These are phyloP conservation scores for Penicillium coffeae DNA, from an alignment of 495 filamentous ascomycete species.

Conservation along the genomic window DNA sequence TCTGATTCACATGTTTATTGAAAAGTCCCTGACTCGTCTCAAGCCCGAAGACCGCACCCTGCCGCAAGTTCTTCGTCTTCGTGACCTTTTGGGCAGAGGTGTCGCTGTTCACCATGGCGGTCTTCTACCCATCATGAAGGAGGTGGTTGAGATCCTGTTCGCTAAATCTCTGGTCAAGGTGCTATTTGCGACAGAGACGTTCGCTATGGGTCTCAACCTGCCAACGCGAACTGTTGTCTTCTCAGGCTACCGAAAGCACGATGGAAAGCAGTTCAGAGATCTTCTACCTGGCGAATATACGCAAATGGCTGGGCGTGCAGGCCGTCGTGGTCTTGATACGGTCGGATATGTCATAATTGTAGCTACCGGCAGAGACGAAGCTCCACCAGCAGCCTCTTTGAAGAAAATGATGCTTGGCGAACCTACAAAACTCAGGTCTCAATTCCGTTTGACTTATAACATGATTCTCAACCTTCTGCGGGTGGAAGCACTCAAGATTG, in stretches of 20 bases:
- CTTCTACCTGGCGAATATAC: slow-evolving; percentile 94
- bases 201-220: slow-evolving; percentile 96
- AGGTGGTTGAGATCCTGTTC: slow-evolving; percentile 95
- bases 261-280: slow-evolving; percentile 86
- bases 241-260: slow-evolving; percentile 93
- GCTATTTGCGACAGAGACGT: slow-evolving; percentile 95
- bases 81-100: slow-evolving; percentile 81
- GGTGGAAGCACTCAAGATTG: slow-evolving; percentile 95
- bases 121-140: slow-evolving; percentile 93
- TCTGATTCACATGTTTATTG: slow-evolving; percentile 92
- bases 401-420: slow-evolving; percentile 94
- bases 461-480: slow-evolving; percentile 97
- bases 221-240: slow-evolving; percentile 96
- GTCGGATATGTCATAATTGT: slow-evolving; percentile 94
- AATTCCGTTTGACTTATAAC: slow-evolving; percentile 97
- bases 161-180: slow-evolving; percentile 93
- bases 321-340: slow-evolving; percentile 84
- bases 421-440: slow-evolving; percentile 89
- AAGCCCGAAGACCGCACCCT: slow-evolving; percentile 86
- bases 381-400: slow-evolving; percentile 75
- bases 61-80: slow-evolving; percentile 83
- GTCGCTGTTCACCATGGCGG: slow-evolving; percentile 97
- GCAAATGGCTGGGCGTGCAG: slow-evolving; percentile 96
- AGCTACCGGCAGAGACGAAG: slow-evolving; percentile 76
- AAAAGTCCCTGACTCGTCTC: slow-evolving; percentile 88